A percentile compares a stretch with the other conserved stretches of the same genome.
These are phyloP conservation scores for Fusarium veterinarium DNA, from an alignment of 2,329 filamentous ascomycete species.

Conservation along the genomic window DNA sequence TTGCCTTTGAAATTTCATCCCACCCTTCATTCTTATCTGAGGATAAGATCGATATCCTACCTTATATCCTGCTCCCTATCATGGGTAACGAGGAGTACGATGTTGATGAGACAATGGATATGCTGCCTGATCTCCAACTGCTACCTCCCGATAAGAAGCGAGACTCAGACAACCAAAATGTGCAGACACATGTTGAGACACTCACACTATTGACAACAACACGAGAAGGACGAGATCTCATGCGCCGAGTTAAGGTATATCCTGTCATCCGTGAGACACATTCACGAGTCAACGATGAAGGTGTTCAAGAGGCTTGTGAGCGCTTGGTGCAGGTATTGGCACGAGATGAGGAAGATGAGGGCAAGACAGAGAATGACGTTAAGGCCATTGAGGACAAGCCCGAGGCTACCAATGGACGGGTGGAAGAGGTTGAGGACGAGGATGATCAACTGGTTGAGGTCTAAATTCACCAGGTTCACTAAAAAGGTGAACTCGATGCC, in stretches of 20 bases:
- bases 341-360: constrained; percentile 74
- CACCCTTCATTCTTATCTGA: constrained; percentile 79
- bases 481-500: no score
- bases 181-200: constrained; percentile 91
- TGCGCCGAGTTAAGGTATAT: constrained; percentile 86
- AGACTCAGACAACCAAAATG: constrained; percentile 79
- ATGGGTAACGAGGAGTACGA: constrained; percentile 89
- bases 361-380: constrained; percentile 48
- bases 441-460: constrained; percentile 66
- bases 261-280: constrained; percentile 90
- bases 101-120: constrained; percentile 85
- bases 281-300: constrained; percentile 79
- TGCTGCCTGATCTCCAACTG: constrained; percentile 91
- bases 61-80: constrained; percentile 89
- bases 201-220: constrained; percentile 85
- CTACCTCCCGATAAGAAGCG: constrained; percentile 89
- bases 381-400: constrained; percentile 49
- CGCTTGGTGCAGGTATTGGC: constrained; percentile 89
- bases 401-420: constrained; percentile 55
- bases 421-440: constrained; percentile 61
- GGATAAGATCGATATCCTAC: constrained; percentile 81
- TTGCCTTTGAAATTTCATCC: constrained; percentile 81
- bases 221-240: constrained; percentile 75
- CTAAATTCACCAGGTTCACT: no score
- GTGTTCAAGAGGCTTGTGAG: constrained; percentile 86